Percentiles rank a stretch among this genome's conserved stretches.
These are phyloP conservation scores for Lomentospora prolificans DNA, from an alignment of 2,329 filamentous ascomycete genomes.

Conservation along the genomic window DNA sequence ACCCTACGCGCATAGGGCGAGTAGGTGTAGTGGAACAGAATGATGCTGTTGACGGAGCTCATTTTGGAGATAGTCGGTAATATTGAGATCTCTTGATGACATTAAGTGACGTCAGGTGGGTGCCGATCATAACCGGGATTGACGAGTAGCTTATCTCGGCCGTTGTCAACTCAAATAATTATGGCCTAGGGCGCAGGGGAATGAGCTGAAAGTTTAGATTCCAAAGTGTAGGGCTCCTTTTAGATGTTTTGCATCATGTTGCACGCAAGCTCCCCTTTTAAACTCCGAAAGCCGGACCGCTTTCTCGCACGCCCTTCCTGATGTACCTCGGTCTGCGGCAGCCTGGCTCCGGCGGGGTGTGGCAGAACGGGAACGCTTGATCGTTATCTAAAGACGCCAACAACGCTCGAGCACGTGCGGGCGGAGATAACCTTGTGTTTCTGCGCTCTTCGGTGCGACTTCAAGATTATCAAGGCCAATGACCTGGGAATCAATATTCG, in stretches of 20 bases:
- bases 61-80: not conserved
- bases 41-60: slow-evolving; percentile 19
- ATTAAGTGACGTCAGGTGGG: not conserved
- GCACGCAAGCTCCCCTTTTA: not conserved
- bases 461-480: too few species aligned
- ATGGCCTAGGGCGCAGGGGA: not conserved
- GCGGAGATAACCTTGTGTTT: too few species aligned
- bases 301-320: not conserved
- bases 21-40: slow-evolving; percentile 56
- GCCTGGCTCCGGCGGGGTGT: not conserved
- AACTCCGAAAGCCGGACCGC: not conserved
- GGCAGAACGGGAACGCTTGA: not conserved
- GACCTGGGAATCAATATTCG: too few species aligned
- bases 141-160: not conserved
- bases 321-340: not conserved
- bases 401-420: too few species aligned
- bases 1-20: slow-evolving; percentile 57
- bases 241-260: too few species aligned
- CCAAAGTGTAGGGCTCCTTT: not conserved
- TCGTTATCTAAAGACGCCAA: too few species aligned
- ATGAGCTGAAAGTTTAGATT: not conserved
- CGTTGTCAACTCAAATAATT: not conserved
- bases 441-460: too few species aligned
- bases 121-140: not conserved
- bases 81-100: not conserved